Evolutionary conservation across 768 basidiomycete genomes (phyloP).

Genomic region (Trametes gibbosa): DNA sequence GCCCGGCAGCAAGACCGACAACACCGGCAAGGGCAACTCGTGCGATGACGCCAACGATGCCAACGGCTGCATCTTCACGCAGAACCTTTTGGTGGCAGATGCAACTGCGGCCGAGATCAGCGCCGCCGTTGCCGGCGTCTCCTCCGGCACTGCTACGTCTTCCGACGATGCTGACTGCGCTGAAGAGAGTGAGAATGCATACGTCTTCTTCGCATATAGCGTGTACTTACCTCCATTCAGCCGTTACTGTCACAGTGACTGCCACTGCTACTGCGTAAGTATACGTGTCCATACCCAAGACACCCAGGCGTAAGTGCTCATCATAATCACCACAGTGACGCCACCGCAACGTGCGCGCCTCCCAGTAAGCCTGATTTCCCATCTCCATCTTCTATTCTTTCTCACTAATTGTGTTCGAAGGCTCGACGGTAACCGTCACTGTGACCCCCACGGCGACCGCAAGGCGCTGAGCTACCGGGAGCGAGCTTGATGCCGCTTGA

Average conservation of each 20-base stretch:
- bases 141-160: slow-evolving; percentile 22
- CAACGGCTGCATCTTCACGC: slow-evolving; percentile 60
- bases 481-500: background rate
- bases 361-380: background rate
- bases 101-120: slow-evolving; percentile 57
- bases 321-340: background rate
- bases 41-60: slow-evolving; percentile 44
- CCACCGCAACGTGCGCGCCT: slow-evolving; percentile 10
- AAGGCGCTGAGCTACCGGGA: background rate
- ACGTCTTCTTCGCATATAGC: too few relatives aligned
- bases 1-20: slow-evolving; percentile 50
- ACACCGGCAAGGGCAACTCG: slow-evolving; percentile 43
- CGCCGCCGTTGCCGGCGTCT: slow-evolving; percentile 44
- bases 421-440: slow-evolving; percentile 14
- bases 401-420: background rate
- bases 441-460: slow-evolving; percentile 10
- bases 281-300: background rate
- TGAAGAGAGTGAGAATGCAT: background rate
- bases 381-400: too few relatives aligned
- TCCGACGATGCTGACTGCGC: slow-evolving; percentile 13
- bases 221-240: slow-evolving; percentile 12
- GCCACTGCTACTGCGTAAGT: slow-evolving; percentile 16
- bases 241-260: slow-evolving; percentile 24
- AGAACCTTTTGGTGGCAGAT: slow-evolving; percentile 55
- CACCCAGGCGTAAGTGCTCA: background rate